Conservation (phyloP, 768 basidiomycete genomes). For the Dentipellis fragilis region DNA sequence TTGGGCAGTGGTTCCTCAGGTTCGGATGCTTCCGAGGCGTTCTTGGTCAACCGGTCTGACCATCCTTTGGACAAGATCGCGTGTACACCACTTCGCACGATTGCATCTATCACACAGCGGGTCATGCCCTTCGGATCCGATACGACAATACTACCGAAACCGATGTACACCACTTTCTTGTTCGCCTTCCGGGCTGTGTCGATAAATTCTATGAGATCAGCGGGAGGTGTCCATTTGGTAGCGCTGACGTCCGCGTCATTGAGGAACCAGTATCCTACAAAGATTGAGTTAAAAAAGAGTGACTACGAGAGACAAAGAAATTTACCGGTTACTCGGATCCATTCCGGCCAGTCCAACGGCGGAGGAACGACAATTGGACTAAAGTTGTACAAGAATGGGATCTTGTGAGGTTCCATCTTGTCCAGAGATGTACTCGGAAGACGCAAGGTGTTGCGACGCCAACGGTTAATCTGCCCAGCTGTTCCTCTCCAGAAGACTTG, state of each 20-base stretch:
- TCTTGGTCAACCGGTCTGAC: conserved; percentile 82
- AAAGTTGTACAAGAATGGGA: conserved; percentile 97
- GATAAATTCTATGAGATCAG: conserved; percentile 75
- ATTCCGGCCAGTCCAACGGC: conserved; percentile 97
- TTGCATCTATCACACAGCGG: conserved; percentile 79
- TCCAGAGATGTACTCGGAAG: conserved; percentile 81
- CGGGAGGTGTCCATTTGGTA: conserved; percentile 84
- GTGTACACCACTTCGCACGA: conserved; percentile 76
- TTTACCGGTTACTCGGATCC: conserved; percentile 87
- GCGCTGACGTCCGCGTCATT: conserved; percentile 84
- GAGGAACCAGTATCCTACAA: conserved; percentile 91
- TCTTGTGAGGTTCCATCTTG: conserved; percentile 95
- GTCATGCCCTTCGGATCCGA: conserved; percentile 93
- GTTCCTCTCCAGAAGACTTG: conserved; percentile 97
- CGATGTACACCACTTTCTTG: conserved; percentile 95
- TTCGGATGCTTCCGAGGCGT: conserved; percentile 42
- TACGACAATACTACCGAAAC: conserved; percentile 95
- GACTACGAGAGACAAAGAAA: not conserved
- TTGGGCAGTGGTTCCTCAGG: conserved; percentile 62
- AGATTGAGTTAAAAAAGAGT: not conserved
- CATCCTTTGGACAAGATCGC: conserved; percentile 97
- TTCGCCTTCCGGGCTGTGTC: conserved; percentile 59
- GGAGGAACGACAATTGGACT: conserved; percentile 85
- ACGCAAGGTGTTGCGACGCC: conserved; percentile 70
- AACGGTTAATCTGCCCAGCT: conserved; percentile 89